Evolutionary conservation across 176 grass and related monocot genomes (phyloP), one percentile per base, ranked within the genome.

Genomic region (Saccharum officinarum): DNA sequence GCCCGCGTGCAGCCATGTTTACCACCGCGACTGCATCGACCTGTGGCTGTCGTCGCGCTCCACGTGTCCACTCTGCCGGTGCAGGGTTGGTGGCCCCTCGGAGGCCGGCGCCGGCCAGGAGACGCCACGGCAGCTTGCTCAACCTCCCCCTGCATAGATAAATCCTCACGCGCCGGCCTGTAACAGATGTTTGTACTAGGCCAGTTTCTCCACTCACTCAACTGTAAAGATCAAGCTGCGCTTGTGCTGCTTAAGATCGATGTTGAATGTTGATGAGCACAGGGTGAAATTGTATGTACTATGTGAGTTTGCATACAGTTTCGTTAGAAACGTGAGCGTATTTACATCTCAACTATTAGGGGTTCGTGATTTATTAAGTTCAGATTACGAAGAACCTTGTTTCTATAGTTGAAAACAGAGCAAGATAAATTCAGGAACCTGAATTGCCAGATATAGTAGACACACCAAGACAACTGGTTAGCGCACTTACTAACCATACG

Each of bases 21-120:
- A 90, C 23, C 87, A 90, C 68, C 76, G 55, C 42, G 78, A 84
- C 23, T 90, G 87, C 91, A 87, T 87, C 80, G 80, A 80, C 71
- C 33, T 80, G 4, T 90, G 91, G 87, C 67, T 92, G 1, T 67
- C 67, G 4, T 47, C 55, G 1, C 73, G 83, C 68, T 40, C 75
- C 3, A 85, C 87, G 1, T 92, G 91, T 67, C 91, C 84, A 4
- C 82, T 90, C 8, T 90, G 88, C 78, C 76, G 84, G 40, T 41
- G 79, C 71, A 83, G 22, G 70, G 82, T 88, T 26, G 78, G 46
- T 22, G 7, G 2, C 28, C 23, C 28, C 73, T 40, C 65, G 1
- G 7, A 33, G 26, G 23, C 37, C 1, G 46, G 0, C 14, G 25
- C 60, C 1, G 60, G 1, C 14, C 25, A 67, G 25, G 69, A 84